Evolutionary conservation across 1,139 yeast species (phyloP).

Genomic region (Blastobotrys petasosporus): DNA sequence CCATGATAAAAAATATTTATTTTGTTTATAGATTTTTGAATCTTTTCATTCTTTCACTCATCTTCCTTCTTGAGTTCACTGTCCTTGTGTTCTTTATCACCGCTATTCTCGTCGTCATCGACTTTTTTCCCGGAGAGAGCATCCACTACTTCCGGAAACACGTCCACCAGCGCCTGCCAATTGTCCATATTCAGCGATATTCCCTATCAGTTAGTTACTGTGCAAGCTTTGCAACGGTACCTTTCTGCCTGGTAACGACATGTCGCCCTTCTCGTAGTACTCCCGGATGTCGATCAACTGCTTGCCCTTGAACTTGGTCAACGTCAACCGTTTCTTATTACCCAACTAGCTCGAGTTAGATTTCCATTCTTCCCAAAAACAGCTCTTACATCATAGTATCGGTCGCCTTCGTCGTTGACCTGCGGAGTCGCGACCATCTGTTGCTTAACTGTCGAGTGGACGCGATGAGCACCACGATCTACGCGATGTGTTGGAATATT

Average conservation of each 20-base stretch:
- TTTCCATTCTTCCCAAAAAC: too few species aligned
- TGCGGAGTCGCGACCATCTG: too few species aligned
- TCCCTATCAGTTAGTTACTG: conserved; percentile 39
- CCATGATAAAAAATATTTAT: too few species aligned
- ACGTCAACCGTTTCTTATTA: conserved; percentile 63
- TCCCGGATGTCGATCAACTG: conserved; percentile 76
- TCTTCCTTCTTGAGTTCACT: too few species aligned
- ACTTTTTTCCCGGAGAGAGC: conserved; percentile 38
- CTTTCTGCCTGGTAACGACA: conserved; percentile 73
- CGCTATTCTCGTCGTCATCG: too few species aligned
- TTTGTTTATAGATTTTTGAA: background rate
- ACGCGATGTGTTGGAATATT: too few species aligned
- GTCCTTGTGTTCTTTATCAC: too few species aligned
- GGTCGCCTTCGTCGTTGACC: too few species aligned
- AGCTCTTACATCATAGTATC: too few species aligned
- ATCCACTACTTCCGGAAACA: conserved; percentile 50
- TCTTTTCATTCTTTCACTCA: background rate
- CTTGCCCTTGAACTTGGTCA: conserved; percentile 59
- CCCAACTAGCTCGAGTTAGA: conserved; percentile 41
- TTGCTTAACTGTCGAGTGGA: too few species aligned
- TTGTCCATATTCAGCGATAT: conserved; percentile 68
- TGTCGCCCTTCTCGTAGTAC: conserved; percentile 55
- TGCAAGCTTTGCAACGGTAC: conserved; percentile 20
- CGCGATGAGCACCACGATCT: too few species aligned
- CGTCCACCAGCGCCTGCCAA: conserved; percentile 53